These are phyloP conservation scores for Nakaseomyces bracarensis DNA, from an alignment of 1,139 yeast genomes.

Conservation along the genomic window DNA sequence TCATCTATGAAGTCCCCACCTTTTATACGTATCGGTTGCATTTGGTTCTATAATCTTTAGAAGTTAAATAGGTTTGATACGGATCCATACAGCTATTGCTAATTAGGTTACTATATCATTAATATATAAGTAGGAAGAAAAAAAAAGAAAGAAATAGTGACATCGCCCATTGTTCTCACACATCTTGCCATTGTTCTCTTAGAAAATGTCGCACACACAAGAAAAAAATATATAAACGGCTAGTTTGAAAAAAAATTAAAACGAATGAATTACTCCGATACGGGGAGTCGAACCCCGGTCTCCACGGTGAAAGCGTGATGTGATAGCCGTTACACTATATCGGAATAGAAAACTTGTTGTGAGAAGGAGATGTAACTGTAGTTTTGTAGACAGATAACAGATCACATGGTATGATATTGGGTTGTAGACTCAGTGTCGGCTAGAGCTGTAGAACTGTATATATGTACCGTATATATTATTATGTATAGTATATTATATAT, in stretches of 20 bases:
- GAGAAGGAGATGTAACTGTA: too few relatives aligned
- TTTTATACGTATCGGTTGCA: conserved; percentile 11
- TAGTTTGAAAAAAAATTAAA: neutral
- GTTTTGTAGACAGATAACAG: too few relatives aligned
- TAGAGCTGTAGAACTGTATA: too few relatives aligned
- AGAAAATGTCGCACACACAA: neutral
- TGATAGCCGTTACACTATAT: conserved; percentile 33
- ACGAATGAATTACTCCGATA: conserved; percentile 23
- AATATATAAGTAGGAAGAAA: neutral
- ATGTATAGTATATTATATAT: too few relatives aligned
- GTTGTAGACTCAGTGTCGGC: too few relatives aligned
- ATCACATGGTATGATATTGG: too few relatives aligned
- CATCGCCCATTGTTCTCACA: too few relatives aligned
- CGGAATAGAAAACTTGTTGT: conserved; percentile 18
- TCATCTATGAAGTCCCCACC: conserved; percentile 55
- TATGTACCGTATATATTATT: too few relatives aligned
- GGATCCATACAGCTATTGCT: too few relatives aligned
- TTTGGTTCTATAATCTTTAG: conserved; percentile 7
- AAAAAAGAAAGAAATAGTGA: neutral
- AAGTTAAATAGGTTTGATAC: too few relatives aligned
- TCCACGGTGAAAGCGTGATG: conserved; percentile 33
- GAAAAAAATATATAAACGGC: too few relatives aligned
- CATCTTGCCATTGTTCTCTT: neutral
- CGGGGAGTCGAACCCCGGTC: conserved; percentile 34
- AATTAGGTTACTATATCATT: neutral